Evolutionary conservation across 345 rosid genomes (phyloP), one percentile per base, ranked within the genome.

Genomic region (Mercurialis annua): DNA sequence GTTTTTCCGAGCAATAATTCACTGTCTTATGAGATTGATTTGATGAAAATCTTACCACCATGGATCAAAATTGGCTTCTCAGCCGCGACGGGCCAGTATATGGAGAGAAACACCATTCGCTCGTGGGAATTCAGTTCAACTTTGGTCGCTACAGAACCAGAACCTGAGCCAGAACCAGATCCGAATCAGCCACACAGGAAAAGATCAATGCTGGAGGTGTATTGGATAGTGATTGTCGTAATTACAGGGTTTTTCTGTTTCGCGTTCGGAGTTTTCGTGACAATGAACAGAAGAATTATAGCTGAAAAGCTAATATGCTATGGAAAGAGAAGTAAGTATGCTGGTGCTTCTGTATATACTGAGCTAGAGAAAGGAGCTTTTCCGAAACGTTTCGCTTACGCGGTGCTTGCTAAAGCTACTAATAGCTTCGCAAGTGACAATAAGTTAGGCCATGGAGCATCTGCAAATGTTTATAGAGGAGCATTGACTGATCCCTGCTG

Each of bases 91-190:
- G 47, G 47, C 5, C 10, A 6, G 2, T 14, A 10, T 9, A 8
- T 14, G 30, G 40, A 64, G 31, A 6, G 21, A 20, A 48, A 52
- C 56, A 62, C n/a, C 6, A 59, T 70, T 8, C 0, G 23, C 10
- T 33, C 69, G 5, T 64, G 74, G 74, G 40, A 47, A 10, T 71
- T 71, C 64, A 34, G 17, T 56, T 64, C 74, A 26, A 10, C 46
- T 64, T 46, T 71, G 63, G 68, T 42, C 20, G 0, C 21, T 2
- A 61, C 38, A 44, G 59, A 3, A 2, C 11, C 44, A 40, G 44
- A 7, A 10, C 44, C 24, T 14, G 44, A 11, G n/a, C n/a, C n/a
- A n/a, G n/a, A n/a, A n/a, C n/a, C n/a, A 10, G 21, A 15, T 2
- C 26, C 9, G 14, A 15, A n/a, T 10, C n/a, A 15, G 14, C 3